phyloP scores from a whole-genome alignment of 129 eudicot genomes.

The Artemisia tridentata region DNA sequence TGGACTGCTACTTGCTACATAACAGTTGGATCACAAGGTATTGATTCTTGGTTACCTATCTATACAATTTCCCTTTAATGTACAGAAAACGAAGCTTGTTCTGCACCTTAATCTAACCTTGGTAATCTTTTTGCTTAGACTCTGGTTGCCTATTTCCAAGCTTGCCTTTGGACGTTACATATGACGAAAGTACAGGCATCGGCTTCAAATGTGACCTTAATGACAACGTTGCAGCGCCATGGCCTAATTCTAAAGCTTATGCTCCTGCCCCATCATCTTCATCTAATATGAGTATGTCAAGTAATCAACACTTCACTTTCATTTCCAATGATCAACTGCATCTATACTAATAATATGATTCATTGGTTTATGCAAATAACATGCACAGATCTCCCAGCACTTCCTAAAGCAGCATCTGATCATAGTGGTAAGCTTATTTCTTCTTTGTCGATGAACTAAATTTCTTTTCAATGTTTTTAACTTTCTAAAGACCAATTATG shows the following conservation, averaged over 20 bases:
- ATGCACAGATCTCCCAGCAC: constrained; percentile 41
- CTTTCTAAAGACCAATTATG: not conserved
- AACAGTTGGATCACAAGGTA: constrained; percentile 64
- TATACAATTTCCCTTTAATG: not conserved
- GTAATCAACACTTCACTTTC: not conserved
- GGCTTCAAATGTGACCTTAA: constrained; percentile 68
- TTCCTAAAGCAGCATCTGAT: constrained; percentile 53
- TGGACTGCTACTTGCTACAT: constrained; percentile 15
- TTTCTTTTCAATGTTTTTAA: not conserved
- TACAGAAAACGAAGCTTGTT: not conserved
- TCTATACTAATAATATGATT: constrained; percentile 6
- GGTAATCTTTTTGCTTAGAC: constrained; percentile 26
- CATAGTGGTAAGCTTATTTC: constrained; percentile 36
- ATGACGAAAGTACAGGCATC: constrained; percentile 56
- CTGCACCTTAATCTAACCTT: not conserved
- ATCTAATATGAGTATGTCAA: constrained; percentile 43
- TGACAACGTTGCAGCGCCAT: constrained; percentile 65
- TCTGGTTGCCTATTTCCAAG: constrained; percentile 79
- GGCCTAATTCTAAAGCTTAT: constrained; percentile 43
- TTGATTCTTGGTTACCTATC: not conserved
- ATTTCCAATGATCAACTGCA: not conserved
- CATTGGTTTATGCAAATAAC: constrained; percentile 13
- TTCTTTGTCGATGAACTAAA: not conserved
- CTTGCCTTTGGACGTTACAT: constrained; percentile 62
- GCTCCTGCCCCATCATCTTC: constrained; percentile 38